Evolutionary conservation across 805 yeast genomes (phyloP).

Genomic region (Candida boleticola): DNA sequence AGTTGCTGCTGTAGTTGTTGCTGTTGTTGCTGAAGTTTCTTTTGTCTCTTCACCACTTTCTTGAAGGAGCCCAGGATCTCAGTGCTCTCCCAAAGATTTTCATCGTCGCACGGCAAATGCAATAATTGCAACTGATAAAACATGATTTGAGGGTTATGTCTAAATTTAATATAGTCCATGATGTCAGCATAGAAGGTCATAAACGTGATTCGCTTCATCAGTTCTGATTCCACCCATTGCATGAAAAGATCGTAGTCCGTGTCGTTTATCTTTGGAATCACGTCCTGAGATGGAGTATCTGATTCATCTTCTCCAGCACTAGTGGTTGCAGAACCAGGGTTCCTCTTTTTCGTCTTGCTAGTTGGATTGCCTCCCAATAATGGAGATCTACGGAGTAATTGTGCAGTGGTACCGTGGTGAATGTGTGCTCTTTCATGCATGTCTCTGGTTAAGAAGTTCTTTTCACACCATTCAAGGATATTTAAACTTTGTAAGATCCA

Average conservation of each 20-base stretch:
- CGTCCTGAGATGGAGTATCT: conserved; percentile 9
- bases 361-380: conserved; percentile 70
- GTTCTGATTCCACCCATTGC: conserved; percentile 79
- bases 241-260: conserved; percentile 42
- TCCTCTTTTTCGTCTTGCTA: conserved; percentile 22
- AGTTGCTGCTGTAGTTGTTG: conserved; percentile 1
- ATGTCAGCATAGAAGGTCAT: conserved; percentile 83
- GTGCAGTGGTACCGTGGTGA: conserved; percentile 86
- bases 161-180: conserved; percentile 73
- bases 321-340: conserved; percentile 14
- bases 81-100: conserved; percentile 35
- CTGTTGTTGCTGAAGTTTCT: conserved; percentile 19
- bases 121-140: conserved; percentile 39
- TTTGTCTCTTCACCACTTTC: conserved; percentile 36
- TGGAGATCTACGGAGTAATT: conserved; percentile 71
- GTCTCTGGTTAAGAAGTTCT: conserved; percentile 62
- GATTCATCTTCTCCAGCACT: conserved; percentile 38
- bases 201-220: conserved; percentile 72
- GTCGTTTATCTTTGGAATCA: conserved; percentile 7
- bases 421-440: conserved; percentile 81
- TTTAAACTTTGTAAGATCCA: conserved; percentile 77
- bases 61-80: conserved; percentile 40
- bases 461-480: conserved; percentile 76
- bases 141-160: conserved; percentile 56
- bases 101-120: conserved; percentile 42